Conservation (phyloP, 768 basidiomycete species). For the Rhizopogon vinicolor region DNA sequence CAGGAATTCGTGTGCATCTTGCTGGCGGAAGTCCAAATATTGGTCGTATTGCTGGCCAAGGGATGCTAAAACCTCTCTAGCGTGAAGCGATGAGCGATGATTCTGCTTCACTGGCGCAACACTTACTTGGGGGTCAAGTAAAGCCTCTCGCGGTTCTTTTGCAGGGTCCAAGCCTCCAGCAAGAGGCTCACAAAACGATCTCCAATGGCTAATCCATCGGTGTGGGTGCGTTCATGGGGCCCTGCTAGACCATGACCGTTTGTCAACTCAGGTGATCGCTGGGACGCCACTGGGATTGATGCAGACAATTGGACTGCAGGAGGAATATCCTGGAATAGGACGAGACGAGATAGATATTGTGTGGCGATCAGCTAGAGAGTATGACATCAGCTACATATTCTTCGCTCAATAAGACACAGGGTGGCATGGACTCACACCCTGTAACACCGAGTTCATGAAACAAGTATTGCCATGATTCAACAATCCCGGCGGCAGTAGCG, state of each 20-base stretch:
- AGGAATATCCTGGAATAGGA: conserved; percentile 49
- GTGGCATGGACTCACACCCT: conserved; percentile 54
- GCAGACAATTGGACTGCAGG: conserved; percentile 34
- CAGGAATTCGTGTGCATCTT: conserved; percentile 93
- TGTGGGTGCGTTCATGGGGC: conserved; percentile 46
- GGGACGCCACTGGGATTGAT: conserved; percentile 36
- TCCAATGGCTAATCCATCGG: conserved; percentile 62
- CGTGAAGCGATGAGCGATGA: neutral
- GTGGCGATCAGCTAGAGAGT: conserved; percentile 60
- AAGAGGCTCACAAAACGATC: conserved; percentile 62
- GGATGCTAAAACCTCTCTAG: conserved; percentile 56
- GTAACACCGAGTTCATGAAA: conserved; percentile 94
- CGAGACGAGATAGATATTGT: conserved; percentile 51
- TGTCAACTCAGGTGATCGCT: conserved; percentile 62
- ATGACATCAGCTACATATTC: neutral
- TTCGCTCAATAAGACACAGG: conserved; percentile 10
- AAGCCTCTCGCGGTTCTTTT: conserved; percentile 45
- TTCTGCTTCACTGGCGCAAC: neutral
- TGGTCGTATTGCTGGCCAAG: conserved; percentile 89
- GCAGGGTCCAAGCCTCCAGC: conserved; percentile 60
- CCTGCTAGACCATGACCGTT: conserved; percentile 55
- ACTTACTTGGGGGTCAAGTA: conserved; percentile 66
- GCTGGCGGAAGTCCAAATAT: conserved; percentile 92
- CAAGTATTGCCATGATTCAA: conserved; percentile 87
- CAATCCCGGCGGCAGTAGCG: conserved; percentile 68